Evolutionary conservation across 495 filamentous ascomycete genomes (phyloP), one percentile per base, ranked within the genome.

Genomic region (Astrocystis sublimbata): DNA sequence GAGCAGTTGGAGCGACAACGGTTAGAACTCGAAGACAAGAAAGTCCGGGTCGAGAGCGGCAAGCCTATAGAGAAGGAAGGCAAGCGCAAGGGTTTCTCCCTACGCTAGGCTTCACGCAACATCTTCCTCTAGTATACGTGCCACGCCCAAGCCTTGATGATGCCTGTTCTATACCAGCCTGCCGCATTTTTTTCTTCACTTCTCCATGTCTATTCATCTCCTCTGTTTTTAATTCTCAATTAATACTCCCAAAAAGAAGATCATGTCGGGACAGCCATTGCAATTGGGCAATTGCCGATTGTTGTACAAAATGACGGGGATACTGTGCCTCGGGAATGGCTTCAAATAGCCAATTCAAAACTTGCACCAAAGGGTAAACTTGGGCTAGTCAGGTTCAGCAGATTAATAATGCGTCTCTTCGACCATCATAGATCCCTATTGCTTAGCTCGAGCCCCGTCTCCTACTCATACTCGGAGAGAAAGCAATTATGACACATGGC

Each of bases 41-140:
- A 97, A 80, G 66, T 81, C 54, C 86, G 94, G 65, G 79, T 98
- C 79, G 94, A 98, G 78, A 96, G 85, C 71, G 94, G 94, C 70
- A 82, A 93, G 68, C 96, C 96, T 59, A 78, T 98, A 82, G 94
- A 98, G 82, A 92, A 97, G 81, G 93, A 97, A 83, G 89, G 90
- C 79, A 89, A 87, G 82, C 85, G 91, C 80, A 98, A 98, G 89
- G 94, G 94, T 46, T 98, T 98, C 84, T 98, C 94, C 51, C 88
- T 98, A 68, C 93, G 93, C 80, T 96, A 92, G 82, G 70, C 73
- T 59, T 46, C 60, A 58, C 49, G 64, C 50, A 47, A 66, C 60
- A 40, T 56, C 58, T 55, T n/a, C 36, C 63, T 67, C 63, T 65
- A 57, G 66, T 74, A 73, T 76, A 80, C 73, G 78, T 78, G 74